Base-by-base conservation (phyloP, 2,329 filamentous ascomycete genomes). In the Sclerotinia minor region DNA sequence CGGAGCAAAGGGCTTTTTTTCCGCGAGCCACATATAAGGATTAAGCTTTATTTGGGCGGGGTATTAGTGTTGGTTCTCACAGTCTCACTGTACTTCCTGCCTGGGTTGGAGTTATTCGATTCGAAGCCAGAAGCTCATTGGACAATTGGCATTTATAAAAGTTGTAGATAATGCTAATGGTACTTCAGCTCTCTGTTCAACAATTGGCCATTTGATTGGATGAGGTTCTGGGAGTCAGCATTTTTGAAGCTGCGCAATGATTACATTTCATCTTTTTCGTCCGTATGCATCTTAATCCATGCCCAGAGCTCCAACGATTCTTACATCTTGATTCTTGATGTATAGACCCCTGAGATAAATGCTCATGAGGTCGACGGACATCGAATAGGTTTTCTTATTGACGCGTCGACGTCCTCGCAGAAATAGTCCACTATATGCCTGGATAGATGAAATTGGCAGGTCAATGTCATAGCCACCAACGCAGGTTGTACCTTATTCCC, bases 11-110 rank as follows among this genome's bases (percentile, higher is more conserved):
- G 19, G 44, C 9, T 35, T 54, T 21, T 54, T 41, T 41, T 41
- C 38, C 38, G 52, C 26, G 29, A 21, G 52, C 26, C 52, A 54
- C 32, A 54, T 17, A 49, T 11, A 11, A 3, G n/a, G n/a, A 32
- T 49, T 49, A 49, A 60, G 44, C 26, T 60, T 49, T 35, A 11
- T 19, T 54, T 60, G 26, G 9, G 58, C 44, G 58, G 29, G 58
- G 44, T 11, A n/a, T n/a, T n/a, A n/a, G 44, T 49, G 35, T 24
- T 44, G 35, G 38, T 15, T 11, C 13, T 57, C 8, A 24, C n/a
- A n/a, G n/a, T n/a, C n/a, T n/a, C n/a, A n/a, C n/a, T n/a, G n/a
- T n/a, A n/a, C 35, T 3, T 41, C 13, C 21, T 47, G 8, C 19
- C 19, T 53, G 24, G 24, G 13, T 53, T 53, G 24, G 6, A 15